These are phyloP conservation scores for Clitoria ternatea DNA, from an alignment of 306 rosid genomes.

Conservation along the genomic window DNA sequence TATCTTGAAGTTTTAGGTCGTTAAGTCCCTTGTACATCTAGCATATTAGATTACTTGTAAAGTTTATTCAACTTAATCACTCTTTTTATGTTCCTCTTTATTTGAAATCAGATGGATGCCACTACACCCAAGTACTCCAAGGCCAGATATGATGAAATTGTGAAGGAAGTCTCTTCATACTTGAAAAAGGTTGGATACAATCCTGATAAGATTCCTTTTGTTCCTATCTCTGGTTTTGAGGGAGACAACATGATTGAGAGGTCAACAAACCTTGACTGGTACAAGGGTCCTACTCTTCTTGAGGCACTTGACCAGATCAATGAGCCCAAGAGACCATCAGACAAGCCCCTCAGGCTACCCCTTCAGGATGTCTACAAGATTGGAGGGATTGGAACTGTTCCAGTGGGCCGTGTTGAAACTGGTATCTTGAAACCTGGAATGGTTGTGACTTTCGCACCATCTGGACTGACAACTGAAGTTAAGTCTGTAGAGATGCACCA, in stretches of 20 bases:
- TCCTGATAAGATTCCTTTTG: conserved; percentile 3
- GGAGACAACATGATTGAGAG: conserved; percentile 7
- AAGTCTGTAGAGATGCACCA: not conserved
- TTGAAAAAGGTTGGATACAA: not conserved
- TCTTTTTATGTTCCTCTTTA: no score
- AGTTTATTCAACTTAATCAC: not conserved
- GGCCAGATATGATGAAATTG: not conserved
- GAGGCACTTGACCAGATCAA: not conserved
- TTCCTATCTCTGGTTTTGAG: not conserved
- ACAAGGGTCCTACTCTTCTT: not conserved
- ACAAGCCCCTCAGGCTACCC: not conserved
- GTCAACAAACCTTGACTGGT: conserved; percentile 1
- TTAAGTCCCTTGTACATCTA: not conserved
- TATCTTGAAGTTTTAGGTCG: not conserved
- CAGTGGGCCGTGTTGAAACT: not conserved
- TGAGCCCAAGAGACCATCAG: not conserved
- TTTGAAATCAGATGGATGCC: not conserved
- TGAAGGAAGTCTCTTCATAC: conserved; percentile 1
- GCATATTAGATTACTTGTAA: not conserved
- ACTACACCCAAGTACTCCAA: not conserved
- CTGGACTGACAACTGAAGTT: not conserved
- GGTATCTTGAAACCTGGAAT: not conserved
- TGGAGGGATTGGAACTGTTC: not conserved
- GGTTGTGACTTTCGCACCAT: not conserved
- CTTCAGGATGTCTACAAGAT: not conserved